These are phyloP conservation scores for Claviceps sp. DNA, from an alignment of 2,329 filamentous ascomycete species.

Conservation along the genomic window DNA sequence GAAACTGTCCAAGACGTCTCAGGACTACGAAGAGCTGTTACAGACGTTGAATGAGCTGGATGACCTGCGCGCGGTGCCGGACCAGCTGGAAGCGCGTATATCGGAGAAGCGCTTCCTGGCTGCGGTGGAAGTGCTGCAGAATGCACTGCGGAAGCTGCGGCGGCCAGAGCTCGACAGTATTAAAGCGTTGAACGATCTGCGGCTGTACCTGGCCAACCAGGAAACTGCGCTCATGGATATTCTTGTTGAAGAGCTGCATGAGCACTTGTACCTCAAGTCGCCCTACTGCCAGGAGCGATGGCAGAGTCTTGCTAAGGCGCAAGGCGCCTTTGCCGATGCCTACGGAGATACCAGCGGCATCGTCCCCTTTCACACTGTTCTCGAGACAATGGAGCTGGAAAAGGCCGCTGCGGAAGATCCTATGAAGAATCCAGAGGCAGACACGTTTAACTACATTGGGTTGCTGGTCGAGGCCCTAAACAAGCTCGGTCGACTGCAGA, in stretches of 20 bases:
- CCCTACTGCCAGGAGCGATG: constrained; percentile 94
- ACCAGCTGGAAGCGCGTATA: constrained; percentile 85
- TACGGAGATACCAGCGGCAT: constrained; percentile 32
- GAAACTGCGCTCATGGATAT: constrained; percentile 89
- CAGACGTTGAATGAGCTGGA: constrained; percentile 75
- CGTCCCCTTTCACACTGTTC: constrained; percentile 42
- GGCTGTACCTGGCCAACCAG: constrained; percentile 82
- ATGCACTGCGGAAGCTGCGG: constrained; percentile 68
- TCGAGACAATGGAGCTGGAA: constrained; percentile 49
- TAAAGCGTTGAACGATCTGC: constrained; percentile 72
- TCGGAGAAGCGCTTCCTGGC: constrained; percentile 92
- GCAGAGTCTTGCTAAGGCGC: constrained; percentile 65
- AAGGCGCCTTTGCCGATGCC: constrained; percentile 38
- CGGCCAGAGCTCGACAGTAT: constrained; percentile 86
- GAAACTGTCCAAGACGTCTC: constrained; percentile 74
- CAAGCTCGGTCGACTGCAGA: constrained; percentile 73
- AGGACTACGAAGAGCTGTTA: constrained; percentile 81
- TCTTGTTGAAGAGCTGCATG: constrained; percentile 90
- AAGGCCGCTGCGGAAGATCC: constrained; percentile 66
- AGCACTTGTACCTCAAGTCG: constrained; percentile 93
- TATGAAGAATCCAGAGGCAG: constrained; percentile 83
- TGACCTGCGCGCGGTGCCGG: constrained; percentile 76
- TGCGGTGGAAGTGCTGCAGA: constrained; percentile 84
- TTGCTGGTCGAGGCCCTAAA: constrained; percentile 81
- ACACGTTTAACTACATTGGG: constrained; percentile 88